Conservation (phyloP, 1,284 basidiomycete genomes). For the Afroboletus lepidellus region DNA sequence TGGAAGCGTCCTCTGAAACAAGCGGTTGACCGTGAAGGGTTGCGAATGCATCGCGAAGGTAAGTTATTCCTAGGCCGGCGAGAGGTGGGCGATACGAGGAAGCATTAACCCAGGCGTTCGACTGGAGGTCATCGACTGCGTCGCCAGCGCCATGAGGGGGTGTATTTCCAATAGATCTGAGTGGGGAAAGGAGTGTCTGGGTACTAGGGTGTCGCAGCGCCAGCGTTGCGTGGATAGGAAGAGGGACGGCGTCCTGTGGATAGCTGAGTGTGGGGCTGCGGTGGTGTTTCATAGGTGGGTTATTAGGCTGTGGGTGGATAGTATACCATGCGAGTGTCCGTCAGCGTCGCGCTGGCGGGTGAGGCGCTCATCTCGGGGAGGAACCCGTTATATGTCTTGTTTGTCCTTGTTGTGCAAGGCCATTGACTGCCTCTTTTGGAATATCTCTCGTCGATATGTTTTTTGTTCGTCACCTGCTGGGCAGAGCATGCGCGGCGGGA, state of each 20-base stretch:
- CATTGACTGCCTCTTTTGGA: constrained; percentile 20
- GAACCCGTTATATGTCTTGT: constrained; percentile 14
- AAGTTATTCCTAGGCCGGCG: constrained; percentile 34
- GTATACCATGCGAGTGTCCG: background rate
- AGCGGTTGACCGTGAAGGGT: background rate
- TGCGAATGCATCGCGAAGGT: constrained; percentile 1
- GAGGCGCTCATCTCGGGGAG: background rate
- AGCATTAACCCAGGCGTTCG: constrained; percentile 29
- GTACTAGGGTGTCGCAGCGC: constrained; percentile 28
- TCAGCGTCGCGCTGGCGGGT: constrained; percentile 1
- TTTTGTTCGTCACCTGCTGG: background rate
- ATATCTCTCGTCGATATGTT: constrained; percentile 22
- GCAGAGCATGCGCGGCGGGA: background rate
- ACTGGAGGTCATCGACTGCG: constrained; percentile 35
- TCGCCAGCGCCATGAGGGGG: constrained; percentile 1
- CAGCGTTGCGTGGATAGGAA: constrained; percentile 26
- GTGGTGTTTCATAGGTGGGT: constrained; percentile 26
- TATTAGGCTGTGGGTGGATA: constrained; percentile 4
- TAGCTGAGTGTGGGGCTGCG: constrained; percentile 28
- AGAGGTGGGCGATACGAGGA: constrained; percentile 17
- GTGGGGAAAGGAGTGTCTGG: constrained; percentile 32
- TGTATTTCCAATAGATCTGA: constrained; percentile 16
- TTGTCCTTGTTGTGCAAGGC: constrained; percentile 25
- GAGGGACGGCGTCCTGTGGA: constrained; percentile 8
- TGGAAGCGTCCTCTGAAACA: constrained; percentile 1